A percentile compares a stretch with the other conserved stretches of the same genome.
Evolutionary conservation across 192 early-diverging fungal genomes (phyloP).

Genomic region (Podila verticillata): DNA sequence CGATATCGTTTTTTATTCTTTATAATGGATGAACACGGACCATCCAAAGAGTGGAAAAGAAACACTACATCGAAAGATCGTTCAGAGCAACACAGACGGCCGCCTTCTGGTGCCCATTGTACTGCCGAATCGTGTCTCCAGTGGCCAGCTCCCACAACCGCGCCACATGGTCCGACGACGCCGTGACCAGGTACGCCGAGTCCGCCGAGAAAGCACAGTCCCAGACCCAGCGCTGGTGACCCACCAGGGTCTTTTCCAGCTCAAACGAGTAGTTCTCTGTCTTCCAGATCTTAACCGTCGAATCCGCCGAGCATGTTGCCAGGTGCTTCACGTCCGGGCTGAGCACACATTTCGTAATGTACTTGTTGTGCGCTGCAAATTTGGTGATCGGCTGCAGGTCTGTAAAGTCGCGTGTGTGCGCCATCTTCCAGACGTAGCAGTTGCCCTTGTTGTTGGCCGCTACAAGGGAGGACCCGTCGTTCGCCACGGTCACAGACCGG

Average conservation of each 20-base stretch:
- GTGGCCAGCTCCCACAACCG: slow-evolving; percentile 82
- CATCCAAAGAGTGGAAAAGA: too few species aligned
- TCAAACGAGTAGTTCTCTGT: slow-evolving; percentile 69
- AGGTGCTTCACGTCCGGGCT: slow-evolving; percentile 85
- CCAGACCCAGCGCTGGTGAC: slow-evolving; percentile 93
- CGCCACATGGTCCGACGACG: slow-evolving; percentile 86
- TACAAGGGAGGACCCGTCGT: slow-evolving; percentile 82
- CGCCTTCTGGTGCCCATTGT: slow-evolving; percentile 91
- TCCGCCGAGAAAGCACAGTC: slow-evolving; percentile 92
- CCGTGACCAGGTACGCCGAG: slow-evolving; percentile 91
- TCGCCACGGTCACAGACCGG: slow-evolving; percentile 83
- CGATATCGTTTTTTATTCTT: too few species aligned
- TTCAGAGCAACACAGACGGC: slow-evolving; percentile 89
- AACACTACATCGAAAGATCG: slow-evolving; percentile 49
- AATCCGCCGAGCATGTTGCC: slow-evolving; percentile 89
- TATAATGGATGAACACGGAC: too few species aligned
- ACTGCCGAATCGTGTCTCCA: slow-evolving; percentile 84
- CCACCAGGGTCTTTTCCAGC: slow-evolving; percentile 78
- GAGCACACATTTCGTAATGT: slow-evolving; percentile 84
- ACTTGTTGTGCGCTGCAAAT: slow-evolving; percentile 82
- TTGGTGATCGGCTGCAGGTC: slow-evolving; percentile 76
- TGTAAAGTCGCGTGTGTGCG: slow-evolving; percentile 62
- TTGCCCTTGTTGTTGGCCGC: slow-evolving; percentile 88
- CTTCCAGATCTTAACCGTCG: slow-evolving; percentile 87
- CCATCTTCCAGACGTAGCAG: slow-evolving; percentile 77